These are phyloP conservation scores for Coemansia sp. DNA, from an alignment of 192 early-diverging fungal genomes.

Conservation along the genomic window DNA sequence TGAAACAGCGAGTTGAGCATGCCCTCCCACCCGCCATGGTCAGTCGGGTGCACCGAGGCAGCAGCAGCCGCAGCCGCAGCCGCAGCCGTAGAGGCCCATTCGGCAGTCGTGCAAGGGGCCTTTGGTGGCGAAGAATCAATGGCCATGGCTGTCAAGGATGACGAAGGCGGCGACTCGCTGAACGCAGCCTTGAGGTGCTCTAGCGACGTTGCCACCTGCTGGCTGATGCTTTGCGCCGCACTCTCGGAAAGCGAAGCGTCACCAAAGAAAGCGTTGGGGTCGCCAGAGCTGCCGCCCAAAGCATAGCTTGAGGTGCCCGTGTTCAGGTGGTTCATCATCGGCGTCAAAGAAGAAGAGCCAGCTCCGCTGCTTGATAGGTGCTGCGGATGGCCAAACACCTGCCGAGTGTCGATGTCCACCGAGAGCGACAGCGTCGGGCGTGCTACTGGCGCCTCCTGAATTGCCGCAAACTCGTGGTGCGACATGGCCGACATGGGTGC, in stretches of 20 bases:
- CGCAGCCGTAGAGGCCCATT: not conserved
- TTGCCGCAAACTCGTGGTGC: not conserved
- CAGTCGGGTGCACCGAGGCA: not conserved
- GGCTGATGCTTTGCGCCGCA: conserved; percentile 8
- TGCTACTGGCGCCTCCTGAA: not conserved
- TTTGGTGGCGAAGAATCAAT: conserved; percentile 11
- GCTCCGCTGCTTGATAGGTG: not conserved
- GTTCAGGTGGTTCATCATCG: not conserved
- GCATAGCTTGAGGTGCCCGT: not conserved
- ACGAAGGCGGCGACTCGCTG: conserved; percentile 12
- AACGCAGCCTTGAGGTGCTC: conserved; percentile 16
- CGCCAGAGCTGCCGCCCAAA: not conserved
- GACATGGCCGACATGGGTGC: conserved; percentile 10
- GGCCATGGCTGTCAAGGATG: conserved; percentile 11
- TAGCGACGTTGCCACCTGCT: conserved; percentile 21
- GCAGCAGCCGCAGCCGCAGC: not conserved
- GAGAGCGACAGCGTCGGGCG: conserved; percentile 14
- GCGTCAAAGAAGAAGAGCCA: not conserved
- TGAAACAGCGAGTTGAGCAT: conserved; percentile 23
- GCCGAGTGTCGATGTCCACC: not conserved
- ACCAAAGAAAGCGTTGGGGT: not conserved
- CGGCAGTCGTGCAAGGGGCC: not conserved
- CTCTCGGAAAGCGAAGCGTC: conserved; percentile 1
- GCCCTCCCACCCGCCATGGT: not conserved
- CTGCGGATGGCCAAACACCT: not conserved